Percentiles rank a stretch among this genome's conserved stretches.
phyloP scores from a whole-genome alignment of 208 protist genomes.

The Acanthamoeba lenticulata region DNA sequence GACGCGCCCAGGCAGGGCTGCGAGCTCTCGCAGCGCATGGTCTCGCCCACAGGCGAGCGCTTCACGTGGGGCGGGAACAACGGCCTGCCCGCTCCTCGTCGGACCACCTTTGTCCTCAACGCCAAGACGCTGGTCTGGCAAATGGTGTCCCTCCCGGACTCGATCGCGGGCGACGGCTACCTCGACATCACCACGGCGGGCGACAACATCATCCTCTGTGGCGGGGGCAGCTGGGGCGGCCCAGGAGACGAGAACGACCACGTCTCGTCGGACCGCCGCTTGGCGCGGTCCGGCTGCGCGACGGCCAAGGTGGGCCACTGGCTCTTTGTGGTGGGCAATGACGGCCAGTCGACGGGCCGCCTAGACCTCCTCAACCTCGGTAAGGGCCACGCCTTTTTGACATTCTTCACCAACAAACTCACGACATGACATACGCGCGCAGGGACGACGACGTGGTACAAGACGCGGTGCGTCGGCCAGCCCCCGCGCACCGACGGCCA shows the following conservation, averaged over 20 bases:
- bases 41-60: too few relatives aligned
- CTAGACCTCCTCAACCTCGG: constrained; percentile 22
- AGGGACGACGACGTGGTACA: constrained; percentile 20
- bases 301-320: constrained; percentile 6
- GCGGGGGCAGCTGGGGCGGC: background rate
- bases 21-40: too few relatives aligned
- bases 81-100: background rate
- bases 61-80: background rate
- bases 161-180: background rate
- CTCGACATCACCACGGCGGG: background rate
- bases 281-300: background rate
- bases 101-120: background rate
- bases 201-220: background rate
- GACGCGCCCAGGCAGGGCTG: too few relatives aligned
- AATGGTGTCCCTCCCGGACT: background rate
- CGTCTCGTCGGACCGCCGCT: background rate
- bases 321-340: background rate
- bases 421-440: background rate
- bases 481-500: background rate
- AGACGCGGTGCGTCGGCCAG: background rate
- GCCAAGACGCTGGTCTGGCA: background rate
- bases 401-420: too few relatives aligned
- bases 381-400: too few relatives aligned
- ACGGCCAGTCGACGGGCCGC: too few relatives aligned
- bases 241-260: background rate